Percentiles rank a stretch among this genome's conserved stretches.
These are phyloP conservation scores for Curvularia verruculosa DNA, from an alignment of 2,329 filamentous ascomycete species.

Conservation along the genomic window DNA sequence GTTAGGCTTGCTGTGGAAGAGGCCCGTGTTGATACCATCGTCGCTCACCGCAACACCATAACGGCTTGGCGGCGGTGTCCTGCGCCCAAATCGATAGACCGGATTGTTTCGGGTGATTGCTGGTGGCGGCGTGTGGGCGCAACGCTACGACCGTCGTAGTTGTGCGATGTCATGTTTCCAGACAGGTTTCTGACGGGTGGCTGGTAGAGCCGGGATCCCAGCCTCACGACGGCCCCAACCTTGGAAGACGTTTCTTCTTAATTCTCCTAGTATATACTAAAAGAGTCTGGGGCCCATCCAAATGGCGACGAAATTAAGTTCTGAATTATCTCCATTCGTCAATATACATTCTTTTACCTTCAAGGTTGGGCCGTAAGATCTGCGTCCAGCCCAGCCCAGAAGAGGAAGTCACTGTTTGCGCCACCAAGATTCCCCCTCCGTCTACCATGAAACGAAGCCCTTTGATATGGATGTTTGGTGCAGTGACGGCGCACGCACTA, in stretches of 20 bases:
- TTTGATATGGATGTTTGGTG: constrained; percentile 24
- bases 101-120: constrained; percentile 19
- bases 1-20: constrained; percentile 3
- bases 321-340: constrained; percentile 9
- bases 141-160: constrained; percentile 21
- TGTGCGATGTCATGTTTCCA: constrained; percentile 37
- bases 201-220: constrained; percentile 27
- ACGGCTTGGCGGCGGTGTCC: constrained; percentile 10
- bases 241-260: constrained; percentile 9
- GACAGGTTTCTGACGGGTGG: constrained; percentile 21
- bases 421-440: constrained; percentile 7
- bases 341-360: constrained; percentile 11
- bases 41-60: constrained; percentile 14
- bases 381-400: constrained; percentile 16
- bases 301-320: constrained; percentile 18
- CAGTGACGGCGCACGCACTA: constrained; percentile 23
- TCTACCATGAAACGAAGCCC: constrained; percentile 26
- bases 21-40: not conserved
- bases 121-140: constrained; percentile 18
- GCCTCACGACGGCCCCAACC: constrained; percentile 24
- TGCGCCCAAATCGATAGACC: constrained; percentile 20
- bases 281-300: constrained; percentile 9
- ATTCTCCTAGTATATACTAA: constrained; percentile 16
- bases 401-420: constrained; percentile 16
- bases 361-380: constrained; percentile 2